These are phyloP conservation scores for Knufia petricola DNA, from an alignment of 2,329 filamentous ascomycete species.

Conservation along the genomic window DNA sequence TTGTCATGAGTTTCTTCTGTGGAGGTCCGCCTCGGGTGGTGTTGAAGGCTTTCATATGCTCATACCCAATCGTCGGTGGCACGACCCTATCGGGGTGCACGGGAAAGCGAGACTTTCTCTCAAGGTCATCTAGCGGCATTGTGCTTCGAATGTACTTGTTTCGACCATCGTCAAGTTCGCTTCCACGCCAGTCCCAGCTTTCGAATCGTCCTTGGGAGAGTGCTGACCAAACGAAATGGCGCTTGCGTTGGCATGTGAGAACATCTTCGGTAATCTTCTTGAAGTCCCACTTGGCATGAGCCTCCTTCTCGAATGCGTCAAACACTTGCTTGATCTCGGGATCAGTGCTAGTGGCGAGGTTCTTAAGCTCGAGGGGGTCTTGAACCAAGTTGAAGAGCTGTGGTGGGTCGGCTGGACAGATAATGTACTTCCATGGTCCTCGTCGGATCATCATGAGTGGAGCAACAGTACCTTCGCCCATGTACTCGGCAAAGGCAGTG, in stretches of 20 bases:
- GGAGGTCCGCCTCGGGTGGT: background rate
- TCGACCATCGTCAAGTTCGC: constrained; percentile 47
- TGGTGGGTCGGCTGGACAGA: constrained; percentile 70
- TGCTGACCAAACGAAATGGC: constrained; percentile 69
- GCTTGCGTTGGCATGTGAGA: constrained; percentile 65
- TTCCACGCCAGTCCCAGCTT: constrained; percentile 64
- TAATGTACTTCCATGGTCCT: constrained; percentile 83
- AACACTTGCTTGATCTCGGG: constrained; percentile 30
- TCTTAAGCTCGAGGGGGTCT: constrained; percentile 69
- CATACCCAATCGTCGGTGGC: background rate
- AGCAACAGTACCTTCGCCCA: constrained; percentile 79
- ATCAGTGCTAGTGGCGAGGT: constrained; percentile 46
- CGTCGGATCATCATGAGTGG: constrained; percentile 92
- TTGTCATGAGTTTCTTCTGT: background rate
- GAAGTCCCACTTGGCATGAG: constrained; percentile 69
- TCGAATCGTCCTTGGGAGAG: constrained; percentile 66
- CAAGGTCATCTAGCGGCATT: constrained; percentile 69
- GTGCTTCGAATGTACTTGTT: constrained; percentile 74
- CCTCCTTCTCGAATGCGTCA: constrained; percentile 62
- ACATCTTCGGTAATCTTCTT: constrained; percentile 65
- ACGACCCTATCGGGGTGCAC: constrained; percentile 8
- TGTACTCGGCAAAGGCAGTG: constrained; percentile 91
- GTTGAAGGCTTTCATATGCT: constrained; percentile 7
- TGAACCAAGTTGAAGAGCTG: constrained; percentile 71
- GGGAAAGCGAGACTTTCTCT: constrained; percentile 65